phyloP scores from a whole-genome alignment of 1,284 basidiomycete genomes.

The Volvariella surrecta region DNA sequence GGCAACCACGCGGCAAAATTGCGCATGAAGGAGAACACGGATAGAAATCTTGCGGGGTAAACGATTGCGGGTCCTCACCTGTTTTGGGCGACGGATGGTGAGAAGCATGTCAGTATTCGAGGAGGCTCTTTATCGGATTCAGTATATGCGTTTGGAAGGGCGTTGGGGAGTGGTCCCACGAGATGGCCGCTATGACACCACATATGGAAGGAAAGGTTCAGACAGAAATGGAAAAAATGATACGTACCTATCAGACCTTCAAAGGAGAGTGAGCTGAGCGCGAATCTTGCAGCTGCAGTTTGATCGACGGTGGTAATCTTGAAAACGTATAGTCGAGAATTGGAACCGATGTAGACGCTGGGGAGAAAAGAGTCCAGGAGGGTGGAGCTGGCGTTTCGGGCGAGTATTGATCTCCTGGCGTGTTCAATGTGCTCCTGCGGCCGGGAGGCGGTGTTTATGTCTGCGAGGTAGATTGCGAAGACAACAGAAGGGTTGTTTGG shows the following conservation, averaged over 20 bases:
- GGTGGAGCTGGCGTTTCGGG: constrained; percentile 23
- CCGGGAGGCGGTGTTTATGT: constrained; percentile 14
- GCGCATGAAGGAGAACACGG: constrained; percentile 43
- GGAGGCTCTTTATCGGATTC: too few relatives aligned
- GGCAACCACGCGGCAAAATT: constrained; percentile 30
- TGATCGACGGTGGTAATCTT: constrained; percentile 31
- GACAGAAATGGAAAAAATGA: constrained; percentile 12
- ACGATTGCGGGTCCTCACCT: constrained; percentile 29
- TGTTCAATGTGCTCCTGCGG: constrained; percentile 41
- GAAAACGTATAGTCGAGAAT: constrained; percentile 45
- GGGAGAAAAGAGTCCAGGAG: constrained; percentile 43
- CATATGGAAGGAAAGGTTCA: constrained; percentile 5
- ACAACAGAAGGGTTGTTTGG: constrained; percentile 28
- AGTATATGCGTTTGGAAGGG: not conserved
- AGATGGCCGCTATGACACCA: not conserved
- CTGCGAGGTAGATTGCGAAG: constrained; percentile 37
- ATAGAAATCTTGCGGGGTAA: constrained; percentile 38
- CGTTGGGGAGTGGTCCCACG: not conserved
- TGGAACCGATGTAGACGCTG: constrained; percentile 35
- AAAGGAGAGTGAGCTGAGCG: constrained; percentile 27
- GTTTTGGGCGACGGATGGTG: too few relatives aligned
- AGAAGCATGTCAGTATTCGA: too few relatives aligned
- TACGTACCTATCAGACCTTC: constrained; percentile 43
- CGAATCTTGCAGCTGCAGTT: constrained; percentile 15
- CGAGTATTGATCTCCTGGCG: constrained; percentile 41